Percentiles rank a stretch among this genome's conserved stretches.
Evolutionary conservation across 177 flowering plant genomes (phyloP).

Genomic region (Vitis hybrid): DNA sequence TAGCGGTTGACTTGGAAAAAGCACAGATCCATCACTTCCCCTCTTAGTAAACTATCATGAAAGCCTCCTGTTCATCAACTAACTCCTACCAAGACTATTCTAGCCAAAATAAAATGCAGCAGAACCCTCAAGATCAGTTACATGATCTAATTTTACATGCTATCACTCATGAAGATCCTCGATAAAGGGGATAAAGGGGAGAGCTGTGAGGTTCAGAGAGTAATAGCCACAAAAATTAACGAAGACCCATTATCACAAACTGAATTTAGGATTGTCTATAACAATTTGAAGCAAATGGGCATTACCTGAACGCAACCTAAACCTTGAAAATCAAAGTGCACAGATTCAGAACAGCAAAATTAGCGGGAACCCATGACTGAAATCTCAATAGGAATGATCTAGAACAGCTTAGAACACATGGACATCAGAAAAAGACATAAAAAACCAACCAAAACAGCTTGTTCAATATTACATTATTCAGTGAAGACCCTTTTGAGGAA

Average conservation of each 20-base stretch:
- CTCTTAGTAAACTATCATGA: slow-evolving; percentile 5
- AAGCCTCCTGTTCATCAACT: slow-evolving; percentile 18
- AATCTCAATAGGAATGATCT: slow-evolving; percentile 9
- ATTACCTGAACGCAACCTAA: slow-evolving; percentile 13
- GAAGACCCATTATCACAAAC: slow-evolving; percentile 35
- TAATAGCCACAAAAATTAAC: slow-evolving; percentile 34
- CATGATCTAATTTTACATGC: slow-evolving; percentile 29
- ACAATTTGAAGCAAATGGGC: slow-evolving; percentile 34
- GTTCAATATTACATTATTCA: slow-evolving; percentile 33
- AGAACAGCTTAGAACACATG: slow-evolving; percentile 25
- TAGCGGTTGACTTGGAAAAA: slow-evolving; percentile 31
- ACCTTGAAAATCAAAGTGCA: slow-evolving; percentile 11
- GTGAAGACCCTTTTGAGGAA: slow-evolving; percentile 13
- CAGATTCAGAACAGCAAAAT: slow-evolving; percentile 13
- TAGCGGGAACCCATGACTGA: slow-evolving; percentile 51
- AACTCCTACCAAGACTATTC: slow-evolving; percentile 16
- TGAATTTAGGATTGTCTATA: slow-evolving; percentile 16
- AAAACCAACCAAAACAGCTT: not conserved
- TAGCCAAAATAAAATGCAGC: slow-evolving; percentile 16
- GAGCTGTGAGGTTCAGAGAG: not conserved
- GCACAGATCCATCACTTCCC: slow-evolving; percentile 40
- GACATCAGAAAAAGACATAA: slow-evolving; percentile 21
- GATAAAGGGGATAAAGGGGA: slow-evolving; percentile 4
- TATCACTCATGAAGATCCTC: slow-evolving; percentile 3
- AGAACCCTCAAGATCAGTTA: slow-evolving; percentile 22